Base-by-base conservation (phyloP, 2,329 filamentous ascomycete genomes). In the Chrysoporthe puriensis region DNA sequence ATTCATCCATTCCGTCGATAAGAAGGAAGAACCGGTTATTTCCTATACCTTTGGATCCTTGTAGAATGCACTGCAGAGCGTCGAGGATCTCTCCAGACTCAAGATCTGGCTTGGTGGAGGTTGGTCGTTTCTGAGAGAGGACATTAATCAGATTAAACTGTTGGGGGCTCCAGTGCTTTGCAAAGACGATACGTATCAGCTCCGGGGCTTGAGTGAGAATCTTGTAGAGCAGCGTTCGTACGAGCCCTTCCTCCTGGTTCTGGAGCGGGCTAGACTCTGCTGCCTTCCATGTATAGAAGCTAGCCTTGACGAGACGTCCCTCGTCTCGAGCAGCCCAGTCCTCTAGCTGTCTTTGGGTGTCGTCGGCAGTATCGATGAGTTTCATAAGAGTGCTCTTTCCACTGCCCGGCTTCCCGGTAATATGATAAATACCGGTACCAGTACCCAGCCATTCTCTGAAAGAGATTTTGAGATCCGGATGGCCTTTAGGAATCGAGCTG, bases 311-410 rank as follows among this genome's bases (percentile, higher is more conserved):
- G 32, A 63, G 61, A 2, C 46, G 46, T 32, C 42, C 40, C 18
- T 36, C 14, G 11, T 36, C 16, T 4, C 26, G 32, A 4, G 26
- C 34, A 21, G 61, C 46, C 46, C 46, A 63, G 2, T 7, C 32
- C 26, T 63, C 1, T 18, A 54, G 46, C 40, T 63, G 48, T 18
- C 21, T 3, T 7, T 42, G 16, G 6, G 46, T 26, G 2, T 26
- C 46, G 3, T 6, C 6, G 18, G 34, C 36, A 9, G 43, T 21
- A 9, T 52, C 48, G 46, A 63, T 43, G 34, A 63, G n/a, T 18
- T 63, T 63, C 61, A 63, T 63, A 2, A 63, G 26, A n/a, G 61
- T 63, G 26, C 46, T 54, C 34, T 63, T 63, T 3, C 61, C 61
- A 16, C 61, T 63, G n/a, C 61, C 61, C 2, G 48, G 61, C 46